Conservation (phyloP, 2,329 filamentous ascomycete species). For the Sclerotinia trifoliorum region DNA sequence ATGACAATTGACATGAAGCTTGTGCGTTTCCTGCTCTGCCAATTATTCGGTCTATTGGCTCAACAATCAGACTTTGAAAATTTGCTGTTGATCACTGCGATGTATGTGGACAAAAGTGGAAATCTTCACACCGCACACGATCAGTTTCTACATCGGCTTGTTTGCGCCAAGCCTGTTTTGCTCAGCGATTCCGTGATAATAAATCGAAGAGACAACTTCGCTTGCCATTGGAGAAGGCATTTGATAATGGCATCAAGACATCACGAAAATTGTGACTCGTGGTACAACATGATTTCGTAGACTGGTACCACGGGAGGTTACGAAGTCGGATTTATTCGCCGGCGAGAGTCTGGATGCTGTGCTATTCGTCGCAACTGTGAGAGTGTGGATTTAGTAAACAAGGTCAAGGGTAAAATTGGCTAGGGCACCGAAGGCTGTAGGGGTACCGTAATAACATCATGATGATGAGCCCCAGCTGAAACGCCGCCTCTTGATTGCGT, state of each 20-base stretch:
- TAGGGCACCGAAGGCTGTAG: not conserved
- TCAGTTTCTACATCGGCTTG: not conserved
- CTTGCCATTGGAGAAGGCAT: not conserved
- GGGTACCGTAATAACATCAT: not conserved
- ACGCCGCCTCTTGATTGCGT: not conserved
- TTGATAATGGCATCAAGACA: not conserved
- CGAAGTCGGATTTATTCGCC: not conserved
- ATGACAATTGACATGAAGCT: not conserved
- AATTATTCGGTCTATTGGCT: not conserved
- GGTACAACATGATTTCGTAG: constrained; percentile 1
- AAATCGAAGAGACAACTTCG: not conserved
- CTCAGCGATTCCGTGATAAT: not conserved
- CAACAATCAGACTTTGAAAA: not conserved
- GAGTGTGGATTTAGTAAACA: not conserved
- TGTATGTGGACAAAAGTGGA: not conserved
- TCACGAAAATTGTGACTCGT: not conserved
- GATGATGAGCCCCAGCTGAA: not conserved
- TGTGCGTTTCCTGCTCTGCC: not conserved
- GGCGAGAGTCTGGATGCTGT: not conserved
- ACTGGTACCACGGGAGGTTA: not conserved
- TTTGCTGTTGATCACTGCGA: not conserved
- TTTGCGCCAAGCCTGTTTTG: not conserved
- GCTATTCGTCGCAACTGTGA: not conserved
- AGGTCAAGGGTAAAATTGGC: not conserved
- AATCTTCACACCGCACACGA: not conserved